Percentiles rank a stretch among this genome's conserved stretches.
Conservation (phyloP, 1,284 basidiomycete genomes). For the Trametes hirsuta region DNA sequence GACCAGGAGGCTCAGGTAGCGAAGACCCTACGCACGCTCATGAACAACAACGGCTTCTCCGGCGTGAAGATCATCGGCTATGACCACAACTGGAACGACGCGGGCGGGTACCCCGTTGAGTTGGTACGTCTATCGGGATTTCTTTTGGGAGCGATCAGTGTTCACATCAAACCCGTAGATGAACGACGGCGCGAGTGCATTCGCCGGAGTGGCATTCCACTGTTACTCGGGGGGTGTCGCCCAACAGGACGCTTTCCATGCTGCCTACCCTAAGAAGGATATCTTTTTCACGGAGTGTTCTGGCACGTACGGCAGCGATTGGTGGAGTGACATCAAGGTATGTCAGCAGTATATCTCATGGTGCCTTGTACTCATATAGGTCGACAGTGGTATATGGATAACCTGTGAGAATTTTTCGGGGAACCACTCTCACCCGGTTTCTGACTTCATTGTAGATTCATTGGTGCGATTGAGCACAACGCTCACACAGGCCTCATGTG, state of each 20-base stretch:
- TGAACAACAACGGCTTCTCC: constrained; percentile 48
- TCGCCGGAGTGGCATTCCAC: constrained; percentile 52
- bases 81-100: constrained; percentile 53
- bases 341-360: constrained; percentile 1
- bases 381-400: constrained; percentile 54
- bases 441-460: constrained; percentile 35
- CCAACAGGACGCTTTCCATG: constrained; percentile 46
- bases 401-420: constrained; percentile 48
- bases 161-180: constrained; percentile 37
- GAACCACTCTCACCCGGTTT: background rate
- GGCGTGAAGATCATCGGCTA: constrained; percentile 48
- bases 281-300: constrained; percentile 56
- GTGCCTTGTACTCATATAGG: constrained; percentile 12
- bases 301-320: constrained; percentile 57
- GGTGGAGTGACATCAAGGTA: constrained; percentile 78
- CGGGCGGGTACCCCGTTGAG: constrained; percentile 48
- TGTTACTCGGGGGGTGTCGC: constrained; percentile 47
- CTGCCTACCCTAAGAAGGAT: constrained; percentile 47
- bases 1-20: constrained; percentile 45
- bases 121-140: constrained; percentile 35
- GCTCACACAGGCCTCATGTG: constrained; percentile 57
- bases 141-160: background rate
- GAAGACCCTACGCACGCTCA: constrained; percentile 42
- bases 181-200: constrained; percentile 45
- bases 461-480: constrained; percentile 50